Conservation (phyloP, 768 basidiomycete genomes). For the Dendrothele bispora region DNA sequence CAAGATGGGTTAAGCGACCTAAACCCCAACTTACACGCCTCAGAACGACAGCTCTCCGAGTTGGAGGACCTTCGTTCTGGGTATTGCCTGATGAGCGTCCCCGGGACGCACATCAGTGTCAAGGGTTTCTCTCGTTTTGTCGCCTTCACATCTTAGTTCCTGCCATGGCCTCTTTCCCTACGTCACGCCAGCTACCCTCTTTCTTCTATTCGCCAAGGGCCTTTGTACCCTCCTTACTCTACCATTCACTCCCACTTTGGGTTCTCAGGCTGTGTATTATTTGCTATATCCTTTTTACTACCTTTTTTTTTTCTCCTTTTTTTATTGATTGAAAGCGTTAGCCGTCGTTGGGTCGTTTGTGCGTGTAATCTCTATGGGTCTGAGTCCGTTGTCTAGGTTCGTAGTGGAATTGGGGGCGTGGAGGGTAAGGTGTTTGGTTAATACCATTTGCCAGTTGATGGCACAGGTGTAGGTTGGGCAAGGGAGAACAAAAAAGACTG, state of each 20-base stretch:
- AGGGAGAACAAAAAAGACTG: too few species aligned
- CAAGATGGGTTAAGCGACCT: constrained; percentile 50
- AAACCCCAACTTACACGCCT: too few species aligned
- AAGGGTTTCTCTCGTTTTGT: too few species aligned
- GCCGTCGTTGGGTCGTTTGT: too few species aligned
- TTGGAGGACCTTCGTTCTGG: too few species aligned
- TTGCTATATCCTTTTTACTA: not conserved
- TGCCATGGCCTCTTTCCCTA: not conserved
- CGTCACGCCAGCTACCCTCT: not conserved
- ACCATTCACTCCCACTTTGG: not conserved
- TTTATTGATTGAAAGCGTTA: not conserved
- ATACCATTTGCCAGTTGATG: too few species aligned
- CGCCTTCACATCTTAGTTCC: constrained; percentile 4
- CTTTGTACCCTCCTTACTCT: not conserved
- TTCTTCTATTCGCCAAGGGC: not conserved
- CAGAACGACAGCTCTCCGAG: too few species aligned
- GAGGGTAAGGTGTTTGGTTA: too few species aligned
- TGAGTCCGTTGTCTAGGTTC: too few species aligned
- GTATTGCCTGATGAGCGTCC: constrained; percentile 13
- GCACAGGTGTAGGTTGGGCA: too few species aligned
- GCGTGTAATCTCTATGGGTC: too few species aligned
- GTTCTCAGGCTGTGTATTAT: constrained; percentile 5
- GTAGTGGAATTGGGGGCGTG: too few species aligned
- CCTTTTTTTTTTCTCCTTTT: not conserved
- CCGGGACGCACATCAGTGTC: constrained; percentile 5